Percentiles rank a stretch among this genome's conserved stretches.
These are phyloP conservation scores for Sanghuangporus sanghuang DNA, from an alignment of 1,284 basidiomycete genomes.

Conservation along the genomic window DNA sequence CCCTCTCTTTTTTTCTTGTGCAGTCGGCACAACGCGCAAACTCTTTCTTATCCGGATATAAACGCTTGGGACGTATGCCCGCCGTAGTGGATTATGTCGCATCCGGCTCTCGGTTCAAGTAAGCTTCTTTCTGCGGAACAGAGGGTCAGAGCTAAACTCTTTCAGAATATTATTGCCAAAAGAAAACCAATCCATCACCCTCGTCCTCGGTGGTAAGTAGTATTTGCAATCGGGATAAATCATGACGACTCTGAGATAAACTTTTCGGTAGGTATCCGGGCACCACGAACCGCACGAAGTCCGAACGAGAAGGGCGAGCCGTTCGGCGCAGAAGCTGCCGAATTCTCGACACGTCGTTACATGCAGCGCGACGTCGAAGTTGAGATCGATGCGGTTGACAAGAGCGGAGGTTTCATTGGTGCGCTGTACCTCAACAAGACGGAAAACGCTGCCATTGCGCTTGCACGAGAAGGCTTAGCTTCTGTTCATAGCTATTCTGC, in stretches of 20 bases:
- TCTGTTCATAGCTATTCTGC: constrained; percentile 87
- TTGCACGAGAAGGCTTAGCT: constrained; percentile 85
- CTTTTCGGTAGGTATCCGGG: constrained; percentile 60
- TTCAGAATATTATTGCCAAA: constrained; percentile 78
- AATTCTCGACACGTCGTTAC: constrained; percentile 75
- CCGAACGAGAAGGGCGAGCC: constrained; percentile 86
- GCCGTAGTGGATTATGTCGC: constrained; percentile 94
- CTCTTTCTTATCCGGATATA: constrained; percentile 88
- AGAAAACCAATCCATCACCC: constrained; percentile 86
- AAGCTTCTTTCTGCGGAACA: constrained; percentile 20
- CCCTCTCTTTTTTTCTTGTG: neutral
- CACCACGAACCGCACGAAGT: constrained; percentile 79
- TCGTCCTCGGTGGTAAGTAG: constrained; percentile 75
- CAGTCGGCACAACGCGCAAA: constrained; percentile 71
- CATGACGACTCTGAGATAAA: constrained; percentile 5
- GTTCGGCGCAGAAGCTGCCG: constrained; percentile 78
- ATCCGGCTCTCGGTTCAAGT: constrained; percentile 93
- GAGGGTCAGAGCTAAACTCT: neutral
- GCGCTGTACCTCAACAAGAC: constrained; percentile 75
- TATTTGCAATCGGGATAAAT: neutral
- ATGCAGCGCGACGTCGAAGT: constrained; percentile 97
- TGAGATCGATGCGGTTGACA: constrained; percentile 86
- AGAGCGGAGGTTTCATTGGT: constrained; percentile 95
- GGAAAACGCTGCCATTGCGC: constrained; percentile 79
- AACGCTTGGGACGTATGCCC: constrained; percentile 77